Conservation (phyloP, 208 protist species). For the Herpetomonas tarakana region DNA sequence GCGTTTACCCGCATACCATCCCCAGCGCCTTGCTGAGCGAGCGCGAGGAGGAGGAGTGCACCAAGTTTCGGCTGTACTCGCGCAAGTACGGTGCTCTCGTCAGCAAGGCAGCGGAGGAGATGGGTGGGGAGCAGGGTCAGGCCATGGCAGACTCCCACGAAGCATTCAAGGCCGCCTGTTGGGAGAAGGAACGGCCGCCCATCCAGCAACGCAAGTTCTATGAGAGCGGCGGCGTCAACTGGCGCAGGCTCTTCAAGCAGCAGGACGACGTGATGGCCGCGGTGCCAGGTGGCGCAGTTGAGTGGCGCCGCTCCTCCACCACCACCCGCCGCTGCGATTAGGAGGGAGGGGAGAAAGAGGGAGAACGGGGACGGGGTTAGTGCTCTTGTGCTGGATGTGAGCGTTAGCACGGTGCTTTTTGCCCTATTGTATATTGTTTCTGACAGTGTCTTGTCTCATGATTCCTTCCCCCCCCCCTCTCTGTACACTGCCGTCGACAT, state of each 20-base stretch:
- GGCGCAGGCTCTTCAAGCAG: conserved; percentile 15
- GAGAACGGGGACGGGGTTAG: too few species aligned
- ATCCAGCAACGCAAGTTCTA: conserved; percentile 36
- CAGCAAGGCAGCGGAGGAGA: conserved; percentile 11
- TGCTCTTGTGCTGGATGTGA: too few species aligned
- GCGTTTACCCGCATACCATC: conserved; percentile 5
- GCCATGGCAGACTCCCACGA: conserved; percentile 14
- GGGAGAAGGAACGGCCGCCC: conserved; percentile 18
- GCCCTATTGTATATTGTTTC: too few species aligned
- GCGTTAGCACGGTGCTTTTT: too few species aligned
- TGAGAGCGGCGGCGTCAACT: conserved; percentile 17
- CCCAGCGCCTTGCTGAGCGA: conserved; percentile 46
- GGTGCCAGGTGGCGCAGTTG: neutral
- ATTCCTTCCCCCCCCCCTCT: too few species aligned
- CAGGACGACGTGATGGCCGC: neutral
- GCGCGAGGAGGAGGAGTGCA: conserved; percentile 23
- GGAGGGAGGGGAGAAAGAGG: too few species aligned
- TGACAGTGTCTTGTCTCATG: too few species aligned
- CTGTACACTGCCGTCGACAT: too few species aligned
- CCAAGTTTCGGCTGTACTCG: conserved; percentile 45
- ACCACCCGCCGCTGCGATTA: too few species aligned
- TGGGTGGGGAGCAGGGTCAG: conserved; percentile 18
- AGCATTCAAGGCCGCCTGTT: conserved; percentile 15
- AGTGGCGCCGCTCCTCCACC: neutral
- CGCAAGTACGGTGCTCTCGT: conserved; percentile 29